phyloP scores from a whole-genome alignment of 371 early-diverging fungal genomes.

The Mucor velutinosus region DNA sequence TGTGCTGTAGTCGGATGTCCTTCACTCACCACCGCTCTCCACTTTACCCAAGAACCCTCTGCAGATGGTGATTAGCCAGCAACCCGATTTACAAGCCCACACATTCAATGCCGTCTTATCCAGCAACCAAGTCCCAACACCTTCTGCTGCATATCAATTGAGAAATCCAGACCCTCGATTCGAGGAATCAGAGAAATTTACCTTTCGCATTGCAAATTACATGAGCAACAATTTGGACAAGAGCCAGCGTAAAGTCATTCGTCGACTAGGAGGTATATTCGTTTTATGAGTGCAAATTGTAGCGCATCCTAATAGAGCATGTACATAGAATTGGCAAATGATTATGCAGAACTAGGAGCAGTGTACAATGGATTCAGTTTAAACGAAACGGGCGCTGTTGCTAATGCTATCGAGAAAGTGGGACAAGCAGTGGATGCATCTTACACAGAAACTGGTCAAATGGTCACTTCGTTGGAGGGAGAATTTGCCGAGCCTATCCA shows the following conservation, averaged over 20 bases:
- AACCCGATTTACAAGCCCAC: conserved; percentile 25
- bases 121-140: conserved; percentile 56
- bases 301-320: too few species aligned
- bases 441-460: conserved; percentile 70
- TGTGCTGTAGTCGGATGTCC: conserved; percentile 66
- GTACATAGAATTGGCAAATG: conserved; percentile 57
- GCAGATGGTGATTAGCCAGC: conserved; percentile 41
- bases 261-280: conserved; percentile 65
- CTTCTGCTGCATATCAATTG: conserved; percentile 59
- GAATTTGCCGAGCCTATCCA: conserved; percentile 82
- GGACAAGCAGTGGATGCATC: conserved; percentile 91
- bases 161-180: conserved; percentile 76
- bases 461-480: conserved; percentile 76
- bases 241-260: conserved; percentile 68
- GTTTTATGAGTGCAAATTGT: too few species aligned
- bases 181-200: conserved; percentile 79
- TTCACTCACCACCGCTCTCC: conserved; percentile 55
- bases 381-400: conserved; percentile 71
- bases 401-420: conserved; percentile 84
- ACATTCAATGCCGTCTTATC: conserved; percentile 25
- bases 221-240: conserved; percentile 72
- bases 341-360: conserved; percentile 91
- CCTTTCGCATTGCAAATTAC: conserved; percentile 74
- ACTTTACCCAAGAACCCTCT: conserved; percentile 64
- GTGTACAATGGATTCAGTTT: conserved; percentile 93